These are phyloP conservation scores for Rosa multiflora DNA, from an alignment of 306 rosid species.

Conservation along the genomic window DNA sequence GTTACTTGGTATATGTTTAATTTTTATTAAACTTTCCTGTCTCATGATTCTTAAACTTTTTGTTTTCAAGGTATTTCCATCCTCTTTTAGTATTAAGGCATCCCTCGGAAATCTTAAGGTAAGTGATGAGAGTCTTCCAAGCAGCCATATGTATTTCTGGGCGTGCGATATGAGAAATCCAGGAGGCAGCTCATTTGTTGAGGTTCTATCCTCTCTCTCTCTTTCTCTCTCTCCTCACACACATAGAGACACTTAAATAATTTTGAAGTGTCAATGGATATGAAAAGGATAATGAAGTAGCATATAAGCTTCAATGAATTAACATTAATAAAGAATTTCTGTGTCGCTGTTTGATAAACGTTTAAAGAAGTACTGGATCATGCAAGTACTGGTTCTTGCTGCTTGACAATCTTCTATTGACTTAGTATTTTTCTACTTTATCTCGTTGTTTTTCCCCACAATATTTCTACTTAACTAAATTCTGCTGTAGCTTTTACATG, in stretches of 20 bases:
- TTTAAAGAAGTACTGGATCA: neutral
- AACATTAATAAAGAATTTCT: neutral
- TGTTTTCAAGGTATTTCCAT: conserved; percentile 70
- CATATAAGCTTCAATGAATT: neutral
- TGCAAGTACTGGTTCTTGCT: neutral
- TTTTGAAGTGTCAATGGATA: neutral
- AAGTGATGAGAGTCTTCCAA: conserved; percentile 88
- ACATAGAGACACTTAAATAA: neutral
- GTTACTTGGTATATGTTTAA: neutral
- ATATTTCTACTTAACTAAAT: neutral
- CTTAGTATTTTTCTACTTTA: neutral
- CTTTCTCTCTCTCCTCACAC: neutral
- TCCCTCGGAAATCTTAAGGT: conserved; percentile 91
- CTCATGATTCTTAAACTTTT: neutral
- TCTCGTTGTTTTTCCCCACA: neutral
- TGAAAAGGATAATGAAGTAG: neutral
- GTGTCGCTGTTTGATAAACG: neutral
- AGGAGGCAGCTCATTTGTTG: conserved; percentile 96
- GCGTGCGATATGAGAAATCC: conserved; percentile 97
- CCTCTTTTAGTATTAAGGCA: conserved; percentile 93
- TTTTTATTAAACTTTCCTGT: neutral
- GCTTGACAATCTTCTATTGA: neutral
- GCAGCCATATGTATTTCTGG: conserved; percentile 84
- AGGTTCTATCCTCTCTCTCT: conserved; percentile 36
- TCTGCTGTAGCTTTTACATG: no score